Evolutionary conservation across 768 basidiomycete genomes (phyloP).

Genomic region (Suillus variegatus): DNA sequence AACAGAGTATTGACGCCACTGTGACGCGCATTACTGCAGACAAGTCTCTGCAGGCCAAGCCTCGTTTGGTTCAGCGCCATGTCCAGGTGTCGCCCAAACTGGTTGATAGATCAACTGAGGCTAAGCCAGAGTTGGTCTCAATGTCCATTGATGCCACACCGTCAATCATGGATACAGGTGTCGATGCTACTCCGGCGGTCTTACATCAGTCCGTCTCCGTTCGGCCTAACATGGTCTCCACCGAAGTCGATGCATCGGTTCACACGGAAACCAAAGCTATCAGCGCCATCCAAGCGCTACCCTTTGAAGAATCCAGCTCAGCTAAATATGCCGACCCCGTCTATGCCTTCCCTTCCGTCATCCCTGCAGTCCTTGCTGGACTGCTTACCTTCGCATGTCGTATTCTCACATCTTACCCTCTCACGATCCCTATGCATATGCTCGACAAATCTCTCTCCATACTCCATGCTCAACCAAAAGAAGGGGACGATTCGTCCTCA

Average conservation of each 20-base stretch:
- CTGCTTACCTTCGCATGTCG: slow-evolving; percentile 51
- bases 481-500: slow-evolving; percentile 27
- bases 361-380: slow-evolving; percentile 32
- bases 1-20: slow-evolving; percentile 56
- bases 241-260: slow-evolving; percentile 35
- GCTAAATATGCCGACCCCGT: slow-evolving; percentile 27
- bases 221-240: slow-evolving; percentile 26
- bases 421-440: slow-evolving; percentile 48
- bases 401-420: slow-evolving; percentile 49
- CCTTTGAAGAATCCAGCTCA: slow-evolving; percentile 23
- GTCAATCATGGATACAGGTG: slow-evolving; percentile 40
- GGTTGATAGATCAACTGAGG: slow-evolving; percentile 41
- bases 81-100: slow-evolving; percentile 41
- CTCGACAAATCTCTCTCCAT: slow-evolving; percentile 37
- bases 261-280: slow-evolving; percentile 19
- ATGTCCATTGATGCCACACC: slow-evolving; percentile 58
- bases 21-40: slow-evolving; percentile 41
- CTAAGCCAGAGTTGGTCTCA: slow-evolving; percentile 37
- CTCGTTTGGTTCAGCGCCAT: slow-evolving; percentile 34
- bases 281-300: slow-evolving; percentile 15
- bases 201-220: slow-evolving; percentile 35
- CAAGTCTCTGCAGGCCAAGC: slow-evolving; percentile 42
- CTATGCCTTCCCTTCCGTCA: slow-evolving; percentile 31
- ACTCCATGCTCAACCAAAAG: slow-evolving; percentile 31
- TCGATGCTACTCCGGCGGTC: slow-evolving; percentile 44